Conservation (phyloP, 257 asterid genomes). For the Paulownia fortunei region DNA sequence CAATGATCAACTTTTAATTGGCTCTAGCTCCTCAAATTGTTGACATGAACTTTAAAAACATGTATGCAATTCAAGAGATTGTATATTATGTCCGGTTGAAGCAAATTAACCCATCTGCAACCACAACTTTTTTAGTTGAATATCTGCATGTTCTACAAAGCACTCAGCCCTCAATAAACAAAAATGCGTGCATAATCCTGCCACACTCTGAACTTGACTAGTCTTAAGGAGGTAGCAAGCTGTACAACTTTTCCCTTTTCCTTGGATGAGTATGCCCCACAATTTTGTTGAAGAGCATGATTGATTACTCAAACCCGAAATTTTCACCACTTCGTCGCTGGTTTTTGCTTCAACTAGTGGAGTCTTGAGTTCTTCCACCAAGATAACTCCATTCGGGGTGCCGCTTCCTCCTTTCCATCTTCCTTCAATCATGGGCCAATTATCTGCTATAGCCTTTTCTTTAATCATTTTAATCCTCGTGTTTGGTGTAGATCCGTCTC, state of each 20-base stretch:
- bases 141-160: background rate
- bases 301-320: background rate
- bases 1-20: background rate
- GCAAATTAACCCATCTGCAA: background rate
- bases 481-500: background rate
- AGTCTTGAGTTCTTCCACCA: constrained; percentile 5
- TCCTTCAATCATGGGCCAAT: constrained; percentile 8
- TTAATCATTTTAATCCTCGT: background rate
- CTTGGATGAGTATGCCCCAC: constrained; percentile 24
- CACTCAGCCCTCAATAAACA: constrained; percentile 1
- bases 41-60: background rate
- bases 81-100: background rate
- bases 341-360: background rate
- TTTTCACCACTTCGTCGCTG: background rate
- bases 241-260: constrained; percentile 14
- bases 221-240: constrained; percentile 22
- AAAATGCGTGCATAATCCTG: constrained; percentile 13
- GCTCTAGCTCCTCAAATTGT: background rate
- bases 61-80: too few relatives aligned
- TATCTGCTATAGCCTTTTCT: constrained; percentile 1
- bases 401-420: constrained; percentile 5
- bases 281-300: background rate
- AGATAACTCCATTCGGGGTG: background rate
- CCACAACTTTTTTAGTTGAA: background rate
- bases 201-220: constrained; percentile 4